These are phyloP conservation scores for Dendrostoma leiphaemia DNA, from an alignment of 2,329 filamentous ascomycete genomes.

Conservation along the genomic window DNA sequence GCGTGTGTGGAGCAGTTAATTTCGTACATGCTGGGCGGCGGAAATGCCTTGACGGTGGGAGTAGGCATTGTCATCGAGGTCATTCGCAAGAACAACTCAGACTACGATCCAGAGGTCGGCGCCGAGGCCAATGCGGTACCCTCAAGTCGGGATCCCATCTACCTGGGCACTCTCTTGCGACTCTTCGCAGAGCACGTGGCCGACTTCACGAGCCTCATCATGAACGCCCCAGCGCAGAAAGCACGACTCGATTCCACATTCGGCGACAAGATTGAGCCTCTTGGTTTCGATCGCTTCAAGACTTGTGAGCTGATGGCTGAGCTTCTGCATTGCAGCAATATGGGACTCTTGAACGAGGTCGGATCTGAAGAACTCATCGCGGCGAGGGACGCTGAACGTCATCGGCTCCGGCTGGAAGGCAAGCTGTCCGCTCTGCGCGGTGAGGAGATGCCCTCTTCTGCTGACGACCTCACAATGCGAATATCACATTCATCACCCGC, in stretches of 20 bases:
- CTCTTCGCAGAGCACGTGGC: slow-evolving; percentile 89
- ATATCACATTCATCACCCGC: slow-evolving; percentile 46
- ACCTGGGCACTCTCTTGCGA: slow-evolving; percentile 84
- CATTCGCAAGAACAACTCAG: slow-evolving; percentile 98
- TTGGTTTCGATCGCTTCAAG: slow-evolving; percentile 98
- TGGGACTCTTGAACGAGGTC: slow-evolving; percentile 89
- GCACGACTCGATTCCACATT: slow-evolving; percentile 82
- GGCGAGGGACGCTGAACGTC: slow-evolving; percentile 76
- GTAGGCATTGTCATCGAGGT: slow-evolving; percentile 98
- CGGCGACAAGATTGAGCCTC: slow-evolving; percentile 84
- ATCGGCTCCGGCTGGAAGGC: slow-evolving; percentile 74
- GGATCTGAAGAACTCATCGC: slow-evolving; percentile 87
- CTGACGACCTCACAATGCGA: slow-evolving; percentile 64
- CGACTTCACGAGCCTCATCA: slow-evolving; percentile 88
- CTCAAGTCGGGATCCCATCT: slow-evolving; percentile 88
- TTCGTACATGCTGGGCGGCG: slow-evolving; percentile 85
- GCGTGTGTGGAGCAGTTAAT: slow-evolving; percentile 83
- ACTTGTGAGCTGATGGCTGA: slow-evolving; percentile 99
- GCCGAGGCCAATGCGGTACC: slow-evolving; percentile 76
- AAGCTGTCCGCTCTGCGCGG: slow-evolving; percentile 55
- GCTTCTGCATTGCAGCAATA: slow-evolving; percentile 95
- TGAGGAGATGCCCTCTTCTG: slow-evolving; percentile 43
- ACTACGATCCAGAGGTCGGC: slow-evolving; percentile 92
- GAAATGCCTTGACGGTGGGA: slow-evolving; percentile 91
- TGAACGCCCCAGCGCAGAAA: slow-evolving; percentile 72